phyloP scores from a whole-genome alignment of 2,329 filamentous ascomycete genomes.

The Pezicula radicicola region DNA sequence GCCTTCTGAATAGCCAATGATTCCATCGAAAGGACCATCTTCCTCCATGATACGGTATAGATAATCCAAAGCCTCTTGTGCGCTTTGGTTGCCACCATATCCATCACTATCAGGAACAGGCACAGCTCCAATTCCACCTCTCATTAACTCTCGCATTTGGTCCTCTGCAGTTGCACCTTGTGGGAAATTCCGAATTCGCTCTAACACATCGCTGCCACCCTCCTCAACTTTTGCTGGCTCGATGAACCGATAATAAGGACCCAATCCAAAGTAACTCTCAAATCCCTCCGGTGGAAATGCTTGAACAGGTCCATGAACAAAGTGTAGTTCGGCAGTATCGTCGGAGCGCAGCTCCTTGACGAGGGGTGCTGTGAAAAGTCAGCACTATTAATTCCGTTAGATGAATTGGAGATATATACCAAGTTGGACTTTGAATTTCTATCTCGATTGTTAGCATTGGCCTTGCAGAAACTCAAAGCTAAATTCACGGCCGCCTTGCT shows the following conservation, averaged over 20 bases:
- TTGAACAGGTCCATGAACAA: conserved; percentile 47
- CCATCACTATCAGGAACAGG: conserved; percentile 10
- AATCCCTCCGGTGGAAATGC: conserved; percentile 50
- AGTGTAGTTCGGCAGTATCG: conserved; percentile 45
- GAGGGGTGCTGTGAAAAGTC: conserved; percentile 37
- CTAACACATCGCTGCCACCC: conserved; percentile 21
- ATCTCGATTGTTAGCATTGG: conserved; percentile 10
- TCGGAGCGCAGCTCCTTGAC: conserved; percentile 45
- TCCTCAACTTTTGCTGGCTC: conserved; percentile 36
- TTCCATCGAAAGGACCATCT: conserved; percentile 45
- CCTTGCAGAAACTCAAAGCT: no score
- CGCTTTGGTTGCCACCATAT: conserved; percentile 12
- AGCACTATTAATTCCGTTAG: conserved; percentile 5
- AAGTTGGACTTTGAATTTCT: conserved; percentile 56
- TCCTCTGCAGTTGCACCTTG: conserved; percentile 23
- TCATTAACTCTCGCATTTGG: conserved; percentile 23
- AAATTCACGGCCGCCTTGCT: no score
- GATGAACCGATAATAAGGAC: conserved; percentile 54
- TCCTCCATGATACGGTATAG: conserved; percentile 42
- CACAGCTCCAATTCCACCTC: conserved; percentile 5
- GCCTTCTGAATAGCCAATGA: conserved; percentile 60
- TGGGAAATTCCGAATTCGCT: conserved; percentile 24
- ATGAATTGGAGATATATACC: conserved; percentile 28
- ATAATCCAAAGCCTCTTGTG: conserved; percentile 26
- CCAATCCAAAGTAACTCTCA: conserved; percentile 53